A percentile compares a stretch with the other conserved stretches of the same genome.
Conservation (phyloP, 2,329 filamentous ascomycete species). For the Aspergillus hiratsukae region DNA sequence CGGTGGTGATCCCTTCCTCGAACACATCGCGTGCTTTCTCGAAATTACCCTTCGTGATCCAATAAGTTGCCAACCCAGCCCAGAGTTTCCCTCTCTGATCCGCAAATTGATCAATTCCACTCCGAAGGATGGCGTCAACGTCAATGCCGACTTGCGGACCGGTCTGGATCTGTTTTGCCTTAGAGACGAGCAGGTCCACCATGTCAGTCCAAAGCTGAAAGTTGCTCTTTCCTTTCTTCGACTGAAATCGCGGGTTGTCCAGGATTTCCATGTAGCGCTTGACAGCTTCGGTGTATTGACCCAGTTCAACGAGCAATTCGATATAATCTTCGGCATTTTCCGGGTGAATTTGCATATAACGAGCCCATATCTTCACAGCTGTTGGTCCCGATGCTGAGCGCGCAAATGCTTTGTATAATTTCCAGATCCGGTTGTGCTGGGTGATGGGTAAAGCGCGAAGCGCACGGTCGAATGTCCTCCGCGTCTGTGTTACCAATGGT, state of each 20-base stretch:
- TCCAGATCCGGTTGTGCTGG: conserved; percentile 95
- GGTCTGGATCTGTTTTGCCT: conserved; percentile 80
- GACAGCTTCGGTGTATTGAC: conserved; percentile 85
- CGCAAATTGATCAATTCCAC: conserved; percentile 82
- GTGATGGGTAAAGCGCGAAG: conserved; percentile 87
- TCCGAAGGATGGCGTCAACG: conserved; percentile 87
- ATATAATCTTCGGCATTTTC: conserved; percentile 96
- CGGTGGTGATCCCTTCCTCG: conserved; percentile 93
- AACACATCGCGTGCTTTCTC: conserved; percentile 90
- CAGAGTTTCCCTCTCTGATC: conserved; percentile 94
- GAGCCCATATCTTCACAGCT: conserved; percentile 86
- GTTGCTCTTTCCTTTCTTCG: conserved; percentile 88
- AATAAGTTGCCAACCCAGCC: conserved; percentile 92
- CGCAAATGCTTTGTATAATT: conserved; percentile 83
- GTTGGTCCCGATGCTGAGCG: conserved; percentile 86
- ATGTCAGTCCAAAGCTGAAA: conserved; percentile 98
- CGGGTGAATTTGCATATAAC: conserved; percentile 96
- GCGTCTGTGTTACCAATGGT: conserved; percentile 81
- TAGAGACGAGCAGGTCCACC: conserved; percentile 87
- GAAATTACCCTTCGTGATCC: conserved; percentile 89
- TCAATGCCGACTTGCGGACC: conserved; percentile 78
- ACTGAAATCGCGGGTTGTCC: conserved; percentile 84
- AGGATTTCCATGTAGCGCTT: conserved; percentile 87
- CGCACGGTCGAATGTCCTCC: conserved; percentile 86
- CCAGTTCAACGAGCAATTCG: conserved; percentile 74